These are phyloP conservation scores for Helminthosporium solani DNA, from an alignment of 2,329 filamentous ascomycete species.

Conservation along the genomic window DNA sequence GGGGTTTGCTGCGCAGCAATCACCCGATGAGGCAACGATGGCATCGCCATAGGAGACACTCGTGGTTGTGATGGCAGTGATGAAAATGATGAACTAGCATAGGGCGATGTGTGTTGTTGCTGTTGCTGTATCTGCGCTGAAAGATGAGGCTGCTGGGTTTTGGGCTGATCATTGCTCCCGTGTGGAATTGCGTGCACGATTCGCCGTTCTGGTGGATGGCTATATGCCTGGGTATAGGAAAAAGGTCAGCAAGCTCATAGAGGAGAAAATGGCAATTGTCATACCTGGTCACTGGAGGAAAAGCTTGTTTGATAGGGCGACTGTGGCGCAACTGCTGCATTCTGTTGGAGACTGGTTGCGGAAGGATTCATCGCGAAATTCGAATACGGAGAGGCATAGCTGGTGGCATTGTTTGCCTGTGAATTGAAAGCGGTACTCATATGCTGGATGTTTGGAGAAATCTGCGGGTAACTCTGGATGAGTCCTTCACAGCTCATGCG, in stretches of 20 bases:
- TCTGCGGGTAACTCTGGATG: background rate
- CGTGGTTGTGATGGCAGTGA: too few relatives aligned
- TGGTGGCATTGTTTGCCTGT: background rate
- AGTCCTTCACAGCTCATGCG: background rate
- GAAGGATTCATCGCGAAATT: background rate
- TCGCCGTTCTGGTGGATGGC: background rate
- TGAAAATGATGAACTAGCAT: too few relatives aligned
- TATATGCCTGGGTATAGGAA: background rate
- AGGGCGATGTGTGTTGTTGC: background rate
- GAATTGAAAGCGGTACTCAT: background rate
- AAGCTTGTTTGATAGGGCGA: background rate
- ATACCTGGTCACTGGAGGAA: background rate
- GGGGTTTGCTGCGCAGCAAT: too few relatives aligned
- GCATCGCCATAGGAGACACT: too few relatives aligned
- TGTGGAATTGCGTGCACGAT: background rate
- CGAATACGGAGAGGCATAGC: background rate
- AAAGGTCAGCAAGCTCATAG: too few relatives aligned
- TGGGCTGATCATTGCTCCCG: background rate
- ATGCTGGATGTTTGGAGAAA: background rate
- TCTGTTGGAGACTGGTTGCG: background rate
- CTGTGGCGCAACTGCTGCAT: background rate
- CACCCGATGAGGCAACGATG: too few relatives aligned
- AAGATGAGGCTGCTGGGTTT: background rate
- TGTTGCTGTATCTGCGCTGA: background rate
- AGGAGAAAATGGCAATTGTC: too few relatives aligned